Evolutionary conservation across 441 rosid species (phyloP).

Genomic region (Croton laevigatus): DNA sequence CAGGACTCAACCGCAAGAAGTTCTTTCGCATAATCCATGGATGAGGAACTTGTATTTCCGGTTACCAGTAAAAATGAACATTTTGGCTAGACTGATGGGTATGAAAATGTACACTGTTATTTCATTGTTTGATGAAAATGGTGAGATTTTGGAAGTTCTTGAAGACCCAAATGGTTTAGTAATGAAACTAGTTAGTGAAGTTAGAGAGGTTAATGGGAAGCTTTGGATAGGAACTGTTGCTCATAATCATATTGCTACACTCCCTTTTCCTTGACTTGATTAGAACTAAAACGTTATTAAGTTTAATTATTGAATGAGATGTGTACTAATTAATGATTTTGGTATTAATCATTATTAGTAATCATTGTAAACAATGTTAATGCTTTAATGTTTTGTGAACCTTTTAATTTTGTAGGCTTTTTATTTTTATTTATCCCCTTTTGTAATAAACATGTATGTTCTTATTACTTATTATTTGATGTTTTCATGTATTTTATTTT

Average conservation of each 20-base stretch:
- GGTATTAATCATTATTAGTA: neutral
- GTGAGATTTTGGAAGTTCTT: conserved; percentile 72
- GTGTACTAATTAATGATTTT: neutral
- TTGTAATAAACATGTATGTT: too few species aligned
- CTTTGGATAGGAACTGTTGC: conserved; percentile 98
- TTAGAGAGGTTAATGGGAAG: conserved; percentile 75
- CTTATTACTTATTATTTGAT: too few species aligned
- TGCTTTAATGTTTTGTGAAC: too few species aligned
- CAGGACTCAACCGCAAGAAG: conserved; percentile 73
- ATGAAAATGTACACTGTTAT: conserved; percentile 92
- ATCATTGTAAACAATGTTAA: neutral
- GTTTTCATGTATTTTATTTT: too few species aligned
- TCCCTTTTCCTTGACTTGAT: conserved; percentile 49
- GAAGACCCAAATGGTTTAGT: conserved; percentile 83
- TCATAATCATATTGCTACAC: conserved; percentile 87
- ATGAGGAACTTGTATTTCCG: conserved; percentile 68
- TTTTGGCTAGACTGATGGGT: conserved; percentile 74
- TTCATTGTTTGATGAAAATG: conserved; percentile 53
- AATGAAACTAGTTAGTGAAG: conserved; percentile 94
- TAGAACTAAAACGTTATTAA: neutral
- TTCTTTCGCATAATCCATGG: conserved; percentile 77
- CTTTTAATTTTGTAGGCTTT: too few species aligned
- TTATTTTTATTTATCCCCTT: too few species aligned
- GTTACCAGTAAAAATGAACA: conserved; percentile 61
- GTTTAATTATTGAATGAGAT: neutral